Base-by-base conservation (phyloP, 2,329 filamentous ascomycete genomes). In the Pseudocercospora vitis region DNA sequence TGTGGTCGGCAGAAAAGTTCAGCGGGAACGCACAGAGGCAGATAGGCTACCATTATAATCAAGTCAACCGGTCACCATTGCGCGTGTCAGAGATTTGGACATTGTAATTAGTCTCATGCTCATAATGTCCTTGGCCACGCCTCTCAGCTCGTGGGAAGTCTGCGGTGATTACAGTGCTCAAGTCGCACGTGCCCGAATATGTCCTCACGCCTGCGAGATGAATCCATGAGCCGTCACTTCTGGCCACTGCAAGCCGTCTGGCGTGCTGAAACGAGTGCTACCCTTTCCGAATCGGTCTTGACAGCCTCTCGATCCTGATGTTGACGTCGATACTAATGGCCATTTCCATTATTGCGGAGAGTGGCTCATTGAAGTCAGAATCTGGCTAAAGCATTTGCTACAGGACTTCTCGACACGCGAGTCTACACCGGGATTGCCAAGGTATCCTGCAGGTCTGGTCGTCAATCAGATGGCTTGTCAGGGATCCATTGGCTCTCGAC, bases 161-260 rank as follows among this genome's bases (percentile, higher is more conserved):
- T 42, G 37, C 19, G 19, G 37, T 42, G 21, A 42, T 42, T 42
- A 21, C 37, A 42, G 37, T 42, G 21, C 18, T 11, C n/a, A 42
- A 12, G 24, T 42, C 24, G 37, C 37, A 42, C 37, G 37, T 42
- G 37, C 37, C 37, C 37, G 37, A 42, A 42, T 21, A 42, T 42
- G 37, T 42, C 37, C 37, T 42, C n/a, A 21, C 37, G 21, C 18
- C 16, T 42, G 37, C 37, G 14, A 42, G 37, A 42, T 42, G 37
- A 42, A 42, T 21, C 12, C 37, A 42, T 42, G 21, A 21, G 3
- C 12, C 1, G 24, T 23, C 12, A 24, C 21, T 42, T 7, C 18
- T 21, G n/a, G 18, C 18, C 21, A 23, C 8, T 21, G 19, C 12
- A 21, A 8, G 9, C 8, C 12, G 37, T 42, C 12, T 42, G n/a